These are phyloP conservation scores for Fusarium sacchari DNA, from an alignment of 2,329 filamentous ascomycete genomes.

Conservation along the genomic window DNA sequence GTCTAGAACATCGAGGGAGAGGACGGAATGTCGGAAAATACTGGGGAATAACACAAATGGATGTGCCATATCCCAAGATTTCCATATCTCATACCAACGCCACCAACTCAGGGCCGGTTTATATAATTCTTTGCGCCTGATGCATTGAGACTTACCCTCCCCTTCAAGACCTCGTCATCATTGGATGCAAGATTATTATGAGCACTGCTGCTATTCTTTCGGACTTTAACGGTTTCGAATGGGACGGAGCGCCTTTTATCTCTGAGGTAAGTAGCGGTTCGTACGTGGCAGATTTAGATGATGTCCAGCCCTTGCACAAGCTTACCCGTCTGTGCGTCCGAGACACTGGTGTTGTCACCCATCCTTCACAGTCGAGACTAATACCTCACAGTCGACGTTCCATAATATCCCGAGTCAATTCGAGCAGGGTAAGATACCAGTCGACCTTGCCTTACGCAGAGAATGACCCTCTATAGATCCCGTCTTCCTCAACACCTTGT, in stretches of 20 bases:
- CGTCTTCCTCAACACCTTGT: neutral
- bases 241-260: neutral
- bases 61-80: neutral
- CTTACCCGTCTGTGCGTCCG: neutral
- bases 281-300: too few relatives aligned
- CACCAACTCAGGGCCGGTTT: neutral
- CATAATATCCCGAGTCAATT: neutral
- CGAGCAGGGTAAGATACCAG: neutral
- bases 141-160: neutral
- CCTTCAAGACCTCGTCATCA: neutral
- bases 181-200: neutral
- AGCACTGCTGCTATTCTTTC: neutral
- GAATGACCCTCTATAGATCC: neutral
- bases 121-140: neutral
- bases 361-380: neutral
- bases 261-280: neutral
- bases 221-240: neutral
- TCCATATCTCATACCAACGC: neutral
- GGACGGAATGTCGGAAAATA: neutral
- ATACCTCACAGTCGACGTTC: neutral
- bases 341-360: neutral
- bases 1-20: neutral
- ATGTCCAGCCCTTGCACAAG: neutral
- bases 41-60: neutral
- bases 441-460: neutral